phyloP scores from a whole-genome alignment of 495 filamentous ascomycete species.

The Aspergillus bertholletiae region DNA sequence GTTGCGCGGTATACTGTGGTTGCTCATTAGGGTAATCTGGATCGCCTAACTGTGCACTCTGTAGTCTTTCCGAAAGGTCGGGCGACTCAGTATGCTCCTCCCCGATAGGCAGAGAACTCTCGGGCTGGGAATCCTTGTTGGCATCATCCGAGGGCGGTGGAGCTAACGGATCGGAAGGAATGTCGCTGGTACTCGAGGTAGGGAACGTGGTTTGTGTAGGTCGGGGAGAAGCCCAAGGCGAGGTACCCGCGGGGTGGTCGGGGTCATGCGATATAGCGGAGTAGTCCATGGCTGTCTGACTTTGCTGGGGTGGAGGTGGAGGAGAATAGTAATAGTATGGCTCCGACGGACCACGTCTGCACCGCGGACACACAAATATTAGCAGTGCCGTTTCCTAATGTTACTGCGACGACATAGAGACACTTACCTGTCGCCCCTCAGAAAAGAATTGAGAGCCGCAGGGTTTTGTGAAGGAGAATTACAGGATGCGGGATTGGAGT shows the following conservation, averaged over 20 bases:
- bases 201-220: slow-evolving; percentile 55
- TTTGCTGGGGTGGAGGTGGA: slow-evolving; percentile 1
- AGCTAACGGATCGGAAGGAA: slow-evolving; percentile 54
- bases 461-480: not conserved
- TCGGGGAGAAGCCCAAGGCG: slow-evolving; percentile 80
- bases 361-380: slow-evolving; percentile 8
- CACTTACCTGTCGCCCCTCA: slow-evolving; percentile 6
- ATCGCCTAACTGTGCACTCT: slow-evolving; percentile 40
- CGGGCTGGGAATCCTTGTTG: slow-evolving; percentile 24
- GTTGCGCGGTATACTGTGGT: slow-evolving; percentile 31
- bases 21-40: slow-evolving; percentile 36
- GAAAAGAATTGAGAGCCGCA: not conserved
- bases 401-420: not conserved
- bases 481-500: not conserved
- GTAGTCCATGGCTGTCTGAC: slow-evolving; percentile 69
- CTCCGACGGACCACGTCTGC: slow-evolving; percentile 19
- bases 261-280: slow-evolving; percentile 71
- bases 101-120: slow-evolving; percentile 2
- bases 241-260: slow-evolving; percentile 63
- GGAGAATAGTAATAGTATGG: slow-evolving; percentile 21
- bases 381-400: not conserved
- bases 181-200: slow-evolving; percentile 43
- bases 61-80: slow-evolving; percentile 43
- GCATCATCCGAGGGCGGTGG: slow-evolving; percentile 39
- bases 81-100: slow-evolving; percentile 25